A percentile compares a stretch with the other conserved stretches of the same genome.
phyloP scores from a whole-genome alignment of 176 grass and related monocot species.

The Panicum miliaceum region DNA sequence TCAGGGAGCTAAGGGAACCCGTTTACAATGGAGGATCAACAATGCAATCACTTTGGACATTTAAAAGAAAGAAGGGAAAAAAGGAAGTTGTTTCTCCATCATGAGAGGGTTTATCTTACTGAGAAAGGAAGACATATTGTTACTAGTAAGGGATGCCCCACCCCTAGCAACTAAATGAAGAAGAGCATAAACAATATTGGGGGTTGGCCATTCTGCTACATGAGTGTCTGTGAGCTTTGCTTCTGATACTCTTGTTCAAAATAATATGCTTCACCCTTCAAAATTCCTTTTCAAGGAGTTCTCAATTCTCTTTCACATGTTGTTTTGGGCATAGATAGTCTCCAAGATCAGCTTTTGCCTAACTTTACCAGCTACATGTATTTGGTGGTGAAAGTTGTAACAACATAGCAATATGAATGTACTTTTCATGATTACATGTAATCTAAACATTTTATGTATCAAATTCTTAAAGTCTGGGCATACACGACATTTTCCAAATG shows the following conservation, averaged over 20 bases:
- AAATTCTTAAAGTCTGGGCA: background rate
- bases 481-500: too few species aligned
- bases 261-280: background rate
- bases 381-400: background rate
- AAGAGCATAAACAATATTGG: background rate
- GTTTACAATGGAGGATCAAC: background rate
- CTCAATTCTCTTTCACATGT: background rate
- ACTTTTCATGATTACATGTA: conserved; percentile 15
- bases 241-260: background rate
- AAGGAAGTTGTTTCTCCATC: background rate
- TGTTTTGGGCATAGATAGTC: background rate
- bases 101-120: background rate
- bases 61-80: background rate
- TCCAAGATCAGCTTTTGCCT: background rate
- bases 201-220: background rate
- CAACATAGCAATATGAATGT: background rate
- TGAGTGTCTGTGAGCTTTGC: background rate
- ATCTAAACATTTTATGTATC: background rate
- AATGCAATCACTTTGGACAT: background rate
- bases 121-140: background rate
- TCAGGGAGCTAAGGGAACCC: background rate
- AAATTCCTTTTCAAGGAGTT: background rate
- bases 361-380: background rate
- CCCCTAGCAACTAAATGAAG: background rate
- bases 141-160: background rate